Conservation (phyloP, 352 stramenopile species). For the Phytophthora idaei region DNA sequence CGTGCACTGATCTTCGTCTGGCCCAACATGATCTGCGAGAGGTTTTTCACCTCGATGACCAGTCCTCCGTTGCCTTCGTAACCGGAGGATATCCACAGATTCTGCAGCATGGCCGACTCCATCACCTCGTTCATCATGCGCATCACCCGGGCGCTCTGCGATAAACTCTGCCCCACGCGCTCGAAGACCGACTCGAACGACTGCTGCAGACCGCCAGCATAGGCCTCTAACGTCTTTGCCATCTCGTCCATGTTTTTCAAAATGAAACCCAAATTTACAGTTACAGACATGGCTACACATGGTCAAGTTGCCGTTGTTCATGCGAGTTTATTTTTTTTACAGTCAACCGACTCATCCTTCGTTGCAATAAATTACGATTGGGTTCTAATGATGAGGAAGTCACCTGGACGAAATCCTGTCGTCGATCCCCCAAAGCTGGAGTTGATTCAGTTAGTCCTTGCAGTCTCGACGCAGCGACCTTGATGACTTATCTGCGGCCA, state of each 20-base stretch:
- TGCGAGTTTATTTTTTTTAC: constrained; percentile 1
- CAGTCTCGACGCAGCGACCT: constrained; percentile 12
- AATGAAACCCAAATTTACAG: background rate
- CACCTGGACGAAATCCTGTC: constrained; percentile 26
- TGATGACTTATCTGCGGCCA: constrained; percentile 36
- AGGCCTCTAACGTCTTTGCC: constrained; percentile 63
- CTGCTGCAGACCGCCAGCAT: constrained; percentile 67
- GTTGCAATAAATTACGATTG: constrained; percentile 50
- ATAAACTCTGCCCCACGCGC: constrained; percentile 67
- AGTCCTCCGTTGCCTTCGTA: constrained; percentile 36
- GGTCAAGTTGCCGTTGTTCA: background rate
- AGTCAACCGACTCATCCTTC: constrained; percentile 45
- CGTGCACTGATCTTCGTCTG: constrained; percentile 35
- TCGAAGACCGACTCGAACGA: constrained; percentile 77
- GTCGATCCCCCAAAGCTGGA: background rate
- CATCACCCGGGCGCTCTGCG: constrained; percentile 75
- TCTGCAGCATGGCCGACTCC: constrained; percentile 78
- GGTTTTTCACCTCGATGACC: constrained; percentile 50
- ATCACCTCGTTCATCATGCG: constrained; percentile 87
- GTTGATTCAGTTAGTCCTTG: constrained; percentile 6
- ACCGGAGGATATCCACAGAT: constrained; percentile 39
- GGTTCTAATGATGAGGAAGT: constrained; percentile 49
- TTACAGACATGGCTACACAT: constrained; percentile 17
- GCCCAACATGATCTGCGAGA: constrained; percentile 60
- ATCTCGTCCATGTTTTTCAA: constrained; percentile 65